phyloP scores from a whole-genome alignment of 306 rosid species.

The Medicago truncatula region MtrunA17r5.0-ANR NC_053044.1:37705001-37705500 shows the following conservation, averaged over 20 bases:
- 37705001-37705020: too few species aligned
- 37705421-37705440: conserved; percentile 95
- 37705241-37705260: conserved; percentile 67
- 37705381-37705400: conserved; percentile 93
- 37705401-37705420: conserved; percentile 90
- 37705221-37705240: conserved; percentile 73
- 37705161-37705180: conserved; percentile 63
- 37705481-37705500: conserved; percentile 99
- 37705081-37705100: conserved; percentile 48
- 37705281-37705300: conserved; percentile 62
- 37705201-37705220: conserved; percentile 71
- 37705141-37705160: conserved; percentile 65
- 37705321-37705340: conserved; percentile 85
- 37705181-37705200: conserved; percentile 64
- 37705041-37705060: not conserved
- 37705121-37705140: conserved; percentile 75
- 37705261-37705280: conserved; percentile 49
- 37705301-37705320: conserved; percentile 49
- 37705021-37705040: too few species aligned
- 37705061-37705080: conserved; percentile 22
- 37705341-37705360: conserved; percentile 98
- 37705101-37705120: conserved; percentile 37
- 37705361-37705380: conserved; percentile 96
- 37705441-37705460: conserved; percentile 99
- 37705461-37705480: conserved; percentile 99